Conservation (phyloP, 208 protist genomes). For the Trypanosoma lewisi region DNA sequence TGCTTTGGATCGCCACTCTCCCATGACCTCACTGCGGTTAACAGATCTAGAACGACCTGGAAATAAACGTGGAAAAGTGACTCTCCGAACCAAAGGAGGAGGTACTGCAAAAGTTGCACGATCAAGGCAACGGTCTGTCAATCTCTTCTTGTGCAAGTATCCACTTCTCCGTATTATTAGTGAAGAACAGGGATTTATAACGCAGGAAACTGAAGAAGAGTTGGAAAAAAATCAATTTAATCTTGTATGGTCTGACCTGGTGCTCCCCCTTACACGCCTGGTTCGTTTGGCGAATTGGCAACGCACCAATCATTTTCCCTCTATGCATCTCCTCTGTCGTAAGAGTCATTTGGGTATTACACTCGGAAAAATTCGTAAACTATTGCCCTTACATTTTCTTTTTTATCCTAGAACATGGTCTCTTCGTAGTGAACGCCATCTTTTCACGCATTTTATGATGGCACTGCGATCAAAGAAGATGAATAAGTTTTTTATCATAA, state of each 20-base stretch:
- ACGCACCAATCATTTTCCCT: conserved; percentile 95
- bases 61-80: conserved; percentile 16
- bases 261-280: conserved; percentile 85
- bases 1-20: background rate
- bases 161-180: conserved; percentile 72
- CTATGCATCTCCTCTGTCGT: conserved; percentile 92
- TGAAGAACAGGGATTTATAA: conserved; percentile 64
- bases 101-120: conserved; percentile 34
- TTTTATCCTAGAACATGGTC: conserved; percentile 92
- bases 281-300: conserved; percentile 91
- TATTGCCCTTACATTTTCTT: conserved; percentile 82
- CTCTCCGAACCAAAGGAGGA: background rate
- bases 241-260: conserved; percentile 93
- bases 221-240: conserved; percentile 90
- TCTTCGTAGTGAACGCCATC: conserved; percentile 67
- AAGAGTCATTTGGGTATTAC: conserved; percentile 93
- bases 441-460: conserved; percentile 68
- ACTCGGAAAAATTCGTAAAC: conserved; percentile 75
- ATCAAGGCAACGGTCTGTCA: conserved; percentile 56
- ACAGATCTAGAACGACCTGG: conserved; percentile 20
- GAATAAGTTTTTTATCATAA: conserved; percentile 93
- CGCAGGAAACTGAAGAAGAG: conserved; percentile 77
- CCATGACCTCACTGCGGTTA: conserved; percentile 9
- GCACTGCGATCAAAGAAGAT: conserved; percentile 50
- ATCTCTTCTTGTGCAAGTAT: conserved; percentile 83